Conservation (phyloP, 129 eudicot species). For the Flaveria bidentis region DNA sequence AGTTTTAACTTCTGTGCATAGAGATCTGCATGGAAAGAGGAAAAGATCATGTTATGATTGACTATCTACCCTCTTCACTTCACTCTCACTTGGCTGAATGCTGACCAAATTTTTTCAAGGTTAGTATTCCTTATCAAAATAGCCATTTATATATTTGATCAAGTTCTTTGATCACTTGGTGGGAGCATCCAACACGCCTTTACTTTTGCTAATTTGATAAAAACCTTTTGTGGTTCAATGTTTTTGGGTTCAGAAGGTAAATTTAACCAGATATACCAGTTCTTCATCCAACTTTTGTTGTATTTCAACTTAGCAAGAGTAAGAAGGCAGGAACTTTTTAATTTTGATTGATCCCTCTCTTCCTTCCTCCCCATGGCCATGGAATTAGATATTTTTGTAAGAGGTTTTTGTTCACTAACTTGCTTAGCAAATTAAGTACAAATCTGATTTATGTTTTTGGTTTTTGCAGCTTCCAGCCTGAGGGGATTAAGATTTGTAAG, state of each 20-base stretch:
- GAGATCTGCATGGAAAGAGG: conserved; percentile 29
- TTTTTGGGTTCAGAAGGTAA: neutral
- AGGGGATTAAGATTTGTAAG: neutral
- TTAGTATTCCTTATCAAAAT: neutral
- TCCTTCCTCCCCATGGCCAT: no score
- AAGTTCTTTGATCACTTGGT: conserved; percentile 1
- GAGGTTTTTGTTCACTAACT: neutral
- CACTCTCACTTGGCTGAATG: neutral
- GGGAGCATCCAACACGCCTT: neutral
- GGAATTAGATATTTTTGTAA: neutral
- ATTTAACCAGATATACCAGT: neutral
- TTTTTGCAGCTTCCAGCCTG: neutral
- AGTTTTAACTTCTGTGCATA: conserved; percentile 29
- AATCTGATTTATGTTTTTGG: neutral
- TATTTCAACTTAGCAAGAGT: neutral
- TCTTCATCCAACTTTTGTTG: neutral
- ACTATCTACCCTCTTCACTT: conserved; percentile 1
- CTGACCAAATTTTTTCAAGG: neutral
- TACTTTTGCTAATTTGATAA: neutral
- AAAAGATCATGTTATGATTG: conserved; percentile 27
- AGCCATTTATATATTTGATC: neutral
- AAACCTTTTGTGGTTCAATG: neutral
- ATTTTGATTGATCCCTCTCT: no score
- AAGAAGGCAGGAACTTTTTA: no score
- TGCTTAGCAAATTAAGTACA: neutral